Base-by-base conservation (phyloP, 2,329 filamentous ascomycete species). In the Xylariaceae sp. region DNA sequence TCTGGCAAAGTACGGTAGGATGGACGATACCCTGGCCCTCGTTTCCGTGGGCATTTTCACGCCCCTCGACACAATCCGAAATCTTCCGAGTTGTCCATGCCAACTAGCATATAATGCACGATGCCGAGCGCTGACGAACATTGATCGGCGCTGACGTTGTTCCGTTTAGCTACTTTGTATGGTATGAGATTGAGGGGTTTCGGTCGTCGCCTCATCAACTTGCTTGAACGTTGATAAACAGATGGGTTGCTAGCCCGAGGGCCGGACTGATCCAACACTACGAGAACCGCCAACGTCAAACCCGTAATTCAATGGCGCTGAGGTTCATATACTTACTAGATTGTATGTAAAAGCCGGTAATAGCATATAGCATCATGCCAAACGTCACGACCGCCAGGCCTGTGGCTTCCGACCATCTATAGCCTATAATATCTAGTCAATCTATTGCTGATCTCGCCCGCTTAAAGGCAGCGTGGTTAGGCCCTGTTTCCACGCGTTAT, bases 21-120 rank as follows among this genome's bases (percentile, higher is more conserved):
- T 44, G 35, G 48, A 52, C 52, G 52, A 57, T 57, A 55, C 55
- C 55, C 54, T 31, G 7, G 32, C 44, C 35, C 45, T 50, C 12
- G 11, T 44, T 40, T 49, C 30, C 51, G 42, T 49, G 34, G 41
- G n/a, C 44, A 40, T 42, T 53, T 11, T 31, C 32, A 29, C 11
- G 6, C 32, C 7, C 8, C 29, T 50, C 6, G 3, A 11, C 40
- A 26, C 1, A 45, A 51, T n/a, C 19, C 35, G 9, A 35, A 34
- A 27, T n/a, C 19, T 37, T 9, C 9, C 26, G n/a, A 27, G 12
- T 11, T 44, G 31, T 37, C n/a, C 11, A 4, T 40, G n/a, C n/a
- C n/a, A n/a, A n/a, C n/a, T n/a, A n/a, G 12, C 26, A 26, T 39
- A 9, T 4, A 39, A 35, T 6, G 9, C 11, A 39, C 19, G n/a